phyloP scores from a whole-genome alignment of 345 rosid species.

The Gossypium anomalum region DNA sequence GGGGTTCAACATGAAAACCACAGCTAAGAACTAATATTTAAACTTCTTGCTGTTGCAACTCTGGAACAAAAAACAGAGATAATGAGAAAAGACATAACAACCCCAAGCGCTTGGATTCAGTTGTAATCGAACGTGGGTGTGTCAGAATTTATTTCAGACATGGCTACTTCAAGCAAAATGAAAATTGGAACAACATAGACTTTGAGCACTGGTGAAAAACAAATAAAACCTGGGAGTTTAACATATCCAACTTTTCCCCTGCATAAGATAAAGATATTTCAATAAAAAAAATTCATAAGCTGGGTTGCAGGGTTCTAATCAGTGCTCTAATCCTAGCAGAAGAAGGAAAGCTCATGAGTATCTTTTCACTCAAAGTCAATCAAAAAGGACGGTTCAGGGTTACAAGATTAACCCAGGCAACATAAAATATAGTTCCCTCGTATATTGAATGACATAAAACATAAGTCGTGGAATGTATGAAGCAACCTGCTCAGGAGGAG shows the following conservation, averaged over 20 bases:
- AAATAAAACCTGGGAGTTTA: no score
- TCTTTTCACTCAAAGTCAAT: conserved; percentile 31
- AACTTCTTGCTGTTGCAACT: neutral
- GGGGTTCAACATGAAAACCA: conserved; percentile 22
- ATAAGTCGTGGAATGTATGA: neutral
- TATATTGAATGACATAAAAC: neutral
- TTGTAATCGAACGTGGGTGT: neutral
- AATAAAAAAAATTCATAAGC: no score
- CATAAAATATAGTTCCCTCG: neutral
- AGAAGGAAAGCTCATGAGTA: conserved; percentile 72
- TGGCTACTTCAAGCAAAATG: neutral
- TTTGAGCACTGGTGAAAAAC: no score
- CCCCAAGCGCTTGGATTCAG: no score
- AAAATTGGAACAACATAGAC: no score
- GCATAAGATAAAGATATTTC: no score
- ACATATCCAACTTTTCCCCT: no score
- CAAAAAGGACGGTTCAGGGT: neutral
- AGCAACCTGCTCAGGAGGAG: conserved; percentile 12
- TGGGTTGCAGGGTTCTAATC: neutral
- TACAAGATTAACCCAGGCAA: neutral
- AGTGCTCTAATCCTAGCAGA: conserved; percentile 61
- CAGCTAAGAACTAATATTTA: conserved; percentile 13
- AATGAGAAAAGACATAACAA: no score
- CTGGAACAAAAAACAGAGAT: conserved; percentile 15
- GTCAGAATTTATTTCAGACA: neutral